Evolutionary conservation across 352 stramenopile genomes (phyloP).

Genomic region (Phytophthora tentaculata): DNA sequence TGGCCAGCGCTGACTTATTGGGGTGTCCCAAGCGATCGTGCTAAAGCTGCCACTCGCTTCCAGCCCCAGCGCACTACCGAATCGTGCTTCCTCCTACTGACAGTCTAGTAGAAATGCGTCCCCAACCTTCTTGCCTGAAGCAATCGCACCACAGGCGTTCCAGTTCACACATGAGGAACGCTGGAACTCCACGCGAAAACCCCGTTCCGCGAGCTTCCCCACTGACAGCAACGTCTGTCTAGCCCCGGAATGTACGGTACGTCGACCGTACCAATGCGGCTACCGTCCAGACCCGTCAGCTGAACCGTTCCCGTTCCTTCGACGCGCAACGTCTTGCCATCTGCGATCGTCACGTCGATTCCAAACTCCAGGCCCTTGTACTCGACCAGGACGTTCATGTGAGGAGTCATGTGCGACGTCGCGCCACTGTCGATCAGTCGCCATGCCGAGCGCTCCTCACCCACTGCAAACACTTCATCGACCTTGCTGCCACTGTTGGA

Average conservation of each 20-base stretch:
- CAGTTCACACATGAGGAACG: constrained; percentile 10
- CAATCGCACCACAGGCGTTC: constrained; percentile 9
- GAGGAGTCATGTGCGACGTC: constrained; percentile 22
- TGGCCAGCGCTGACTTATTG: constrained; percentile 7
- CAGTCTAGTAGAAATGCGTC: constrained; percentile 26
- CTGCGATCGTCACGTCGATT: constrained; percentile 23
- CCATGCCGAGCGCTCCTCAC: background rate
- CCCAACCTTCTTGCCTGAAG: constrained; percentile 21
- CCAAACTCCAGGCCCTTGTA: background rate
- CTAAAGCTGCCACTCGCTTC: constrained; percentile 30
- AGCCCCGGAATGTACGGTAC: constrained; percentile 20
- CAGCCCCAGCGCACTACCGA: constrained; percentile 2
- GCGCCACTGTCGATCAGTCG: background rate
- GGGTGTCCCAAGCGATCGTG: constrained; percentile 28
- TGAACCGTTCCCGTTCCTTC: constrained; percentile 1
- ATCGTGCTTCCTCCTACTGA: constrained; percentile 12
- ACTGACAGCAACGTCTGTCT: constrained; percentile 28
- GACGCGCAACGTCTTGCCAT: constrained; percentile 19
- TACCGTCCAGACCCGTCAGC: background rate
- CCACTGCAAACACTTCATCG: background rate
- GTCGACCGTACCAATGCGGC: constrained; percentile 10
- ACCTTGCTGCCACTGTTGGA: background rate
- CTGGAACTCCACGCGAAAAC: constrained; percentile 1
- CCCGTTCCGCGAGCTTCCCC: constrained; percentile 6
- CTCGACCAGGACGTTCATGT: constrained; percentile 27